Percentiles rank a stretch among this genome's conserved stretches.
Conservation (phyloP, 2,329 filamentous ascomycete species). For the Nemania sp. region DNA sequence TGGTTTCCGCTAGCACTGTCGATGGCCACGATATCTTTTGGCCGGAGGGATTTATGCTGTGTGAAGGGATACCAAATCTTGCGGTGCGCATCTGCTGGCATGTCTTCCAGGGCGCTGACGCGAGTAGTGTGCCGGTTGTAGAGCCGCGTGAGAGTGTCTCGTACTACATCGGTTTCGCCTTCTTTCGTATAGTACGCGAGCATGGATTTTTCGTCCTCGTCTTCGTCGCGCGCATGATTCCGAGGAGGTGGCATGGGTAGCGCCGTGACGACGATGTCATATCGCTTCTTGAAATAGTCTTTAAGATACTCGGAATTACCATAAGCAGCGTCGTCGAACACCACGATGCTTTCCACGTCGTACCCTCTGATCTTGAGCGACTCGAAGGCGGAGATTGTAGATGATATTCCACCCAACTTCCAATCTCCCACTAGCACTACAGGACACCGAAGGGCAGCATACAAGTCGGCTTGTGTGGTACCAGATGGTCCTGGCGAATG, state of each 20-base stretch:
- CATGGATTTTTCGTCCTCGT: constrained; percentile 52
- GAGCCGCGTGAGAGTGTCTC: constrained; percentile 55
- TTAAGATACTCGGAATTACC: constrained; percentile 68
- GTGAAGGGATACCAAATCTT: constrained; percentile 88
- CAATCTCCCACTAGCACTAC: constrained; percentile 76
- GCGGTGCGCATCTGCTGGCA: constrained; percentile 64
- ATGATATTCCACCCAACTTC: constrained; percentile 77
- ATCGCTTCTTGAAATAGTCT: constrained; percentile 67
- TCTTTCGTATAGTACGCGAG: constrained; percentile 66
- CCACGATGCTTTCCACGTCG: constrained; percentile 69
- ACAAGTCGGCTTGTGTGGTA: constrained; percentile 77
- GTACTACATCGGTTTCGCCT: constrained; percentile 46
- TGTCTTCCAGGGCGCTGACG: constrained; percentile 65
- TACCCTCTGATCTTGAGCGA: constrained; percentile 79
- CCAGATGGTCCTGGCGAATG: constrained; percentile 79
- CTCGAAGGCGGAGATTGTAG: constrained; percentile 80
- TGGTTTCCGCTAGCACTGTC: constrained; percentile 81
- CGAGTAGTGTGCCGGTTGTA: constrained; percentile 58
- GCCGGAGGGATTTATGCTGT: constrained; percentile 69
- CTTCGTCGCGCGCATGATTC: constrained; percentile 7
- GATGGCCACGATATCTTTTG: constrained; percentile 70
- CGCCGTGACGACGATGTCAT: constrained; percentile 60
- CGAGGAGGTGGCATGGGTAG: constrained; percentile 64
- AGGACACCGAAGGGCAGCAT: constrained; percentile 73
- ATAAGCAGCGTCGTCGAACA: constrained; percentile 70